phyloP scores from a whole-genome alignment of 768 basidiomycete genomes.

The Podaxis sp. region DNA sequence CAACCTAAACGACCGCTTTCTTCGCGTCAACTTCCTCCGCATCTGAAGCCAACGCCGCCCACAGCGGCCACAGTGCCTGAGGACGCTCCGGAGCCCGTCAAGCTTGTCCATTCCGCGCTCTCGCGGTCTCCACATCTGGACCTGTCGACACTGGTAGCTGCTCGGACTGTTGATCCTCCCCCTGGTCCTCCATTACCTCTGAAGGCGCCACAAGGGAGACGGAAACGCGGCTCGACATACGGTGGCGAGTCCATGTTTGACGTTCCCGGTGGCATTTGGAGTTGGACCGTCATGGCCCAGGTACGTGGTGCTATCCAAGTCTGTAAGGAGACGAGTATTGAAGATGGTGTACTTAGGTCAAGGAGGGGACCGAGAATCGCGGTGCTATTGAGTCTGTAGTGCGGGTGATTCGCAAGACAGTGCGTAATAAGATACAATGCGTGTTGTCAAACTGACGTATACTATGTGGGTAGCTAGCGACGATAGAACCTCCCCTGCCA shows the following conservation, averaged over 20 bases:
- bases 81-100: constrained; percentile 50
- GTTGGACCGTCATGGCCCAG: constrained; percentile 74
- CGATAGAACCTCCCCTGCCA: constrained; percentile 52
- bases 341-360: constrained; percentile 52
- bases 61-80: constrained; percentile 43
- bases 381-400: constrained; percentile 78
- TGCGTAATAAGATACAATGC: constrained; percentile 31
- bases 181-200: constrained; percentile 62
- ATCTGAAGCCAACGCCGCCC: constrained; percentile 20
- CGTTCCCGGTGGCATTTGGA: constrained; percentile 60
- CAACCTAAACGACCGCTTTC: constrained; percentile 21
- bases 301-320: constrained; percentile 30
- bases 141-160: constrained; percentile 50
- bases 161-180: constrained; percentile 45
- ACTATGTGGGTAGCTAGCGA: constrained; percentile 46
- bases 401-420: constrained; percentile 67
- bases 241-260: constrained; percentile 59
- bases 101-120: constrained; percentile 56
- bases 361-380: constrained; percentile 78
- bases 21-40: constrained; percentile 24
- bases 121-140: constrained; percentile 69
- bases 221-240: constrained; percentile 67
- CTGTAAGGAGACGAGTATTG: constrained; percentile 3
- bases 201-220: constrained; percentile 54
- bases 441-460: not conserved